phyloP scores from a whole-genome alignment of 495 filamentous ascomycete genomes.

The Neurospora hispaniola region DNA sequence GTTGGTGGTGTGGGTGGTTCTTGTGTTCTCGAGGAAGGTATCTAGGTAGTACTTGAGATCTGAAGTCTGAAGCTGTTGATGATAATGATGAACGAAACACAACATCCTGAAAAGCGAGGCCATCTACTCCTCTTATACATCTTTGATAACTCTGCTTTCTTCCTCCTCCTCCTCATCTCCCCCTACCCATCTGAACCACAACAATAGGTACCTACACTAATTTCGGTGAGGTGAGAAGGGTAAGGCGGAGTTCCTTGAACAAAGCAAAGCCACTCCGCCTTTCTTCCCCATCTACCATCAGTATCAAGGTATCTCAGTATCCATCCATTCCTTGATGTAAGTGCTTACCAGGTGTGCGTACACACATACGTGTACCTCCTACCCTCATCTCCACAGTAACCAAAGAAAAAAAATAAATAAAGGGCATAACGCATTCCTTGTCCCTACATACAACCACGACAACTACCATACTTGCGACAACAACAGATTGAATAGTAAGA shows the following conservation, averaged over 20 bases:
- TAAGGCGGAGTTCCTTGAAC: not conserved
- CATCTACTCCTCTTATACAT: not conserved
- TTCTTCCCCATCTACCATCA: not conserved
- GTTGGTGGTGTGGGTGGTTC: not conserved
- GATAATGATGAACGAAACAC: not conserved
- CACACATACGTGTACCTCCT: not conserved
- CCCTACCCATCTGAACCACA: not conserved
- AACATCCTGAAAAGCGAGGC: not conserved
- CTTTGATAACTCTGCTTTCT: not conserved
- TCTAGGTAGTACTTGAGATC: not conserved
- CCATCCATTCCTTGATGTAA: not conserved
- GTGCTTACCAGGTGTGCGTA: not conserved
- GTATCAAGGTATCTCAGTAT: not conserved
- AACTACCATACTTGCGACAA: too few relatives aligned
- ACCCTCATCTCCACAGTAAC: not conserved
- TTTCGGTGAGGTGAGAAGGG: not conserved
- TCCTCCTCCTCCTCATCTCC: not conserved
- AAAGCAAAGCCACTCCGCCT: not conserved
- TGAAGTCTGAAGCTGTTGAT: not conserved
- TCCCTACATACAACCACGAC: not conserved
- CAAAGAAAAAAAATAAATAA: not conserved
- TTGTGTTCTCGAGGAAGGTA: not conserved
- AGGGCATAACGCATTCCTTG: not conserved
- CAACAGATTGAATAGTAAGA: not conserved
- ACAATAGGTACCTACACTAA: not conserved